Evolutionary conservation across 148 eudicot genomes (phyloP).

Genomic region (Bassia scoparia): DNA sequence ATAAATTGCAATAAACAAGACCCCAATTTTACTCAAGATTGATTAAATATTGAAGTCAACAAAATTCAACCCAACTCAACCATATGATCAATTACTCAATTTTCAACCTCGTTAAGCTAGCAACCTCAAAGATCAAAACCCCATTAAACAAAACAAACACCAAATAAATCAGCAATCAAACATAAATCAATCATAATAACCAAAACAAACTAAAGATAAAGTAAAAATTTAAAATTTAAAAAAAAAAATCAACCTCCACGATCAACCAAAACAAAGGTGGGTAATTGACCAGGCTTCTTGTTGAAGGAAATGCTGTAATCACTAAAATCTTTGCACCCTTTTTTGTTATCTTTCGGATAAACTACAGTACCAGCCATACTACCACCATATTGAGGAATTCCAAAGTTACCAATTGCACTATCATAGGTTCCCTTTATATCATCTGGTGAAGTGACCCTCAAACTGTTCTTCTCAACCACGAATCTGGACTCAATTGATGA

Average conservation of each 20-base stretch:
- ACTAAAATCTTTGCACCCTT: slow-evolving; percentile 55
- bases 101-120: no score
- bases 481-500: slow-evolving; percentile 42
- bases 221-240: no score
- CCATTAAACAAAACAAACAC: neutral
- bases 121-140: neutral
- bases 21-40: no score
- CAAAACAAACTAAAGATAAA: neutral
- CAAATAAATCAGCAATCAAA: neutral
- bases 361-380: slow-evolving; percentile 76
- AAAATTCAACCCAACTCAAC: neutral
- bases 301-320: slow-evolving; percentile 59
- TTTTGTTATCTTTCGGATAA: slow-evolving; percentile 69
- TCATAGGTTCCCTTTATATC: slow-evolving; percentile 68
- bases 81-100: slow-evolving; percentile 4
- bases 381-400: slow-evolving; percentile 84
- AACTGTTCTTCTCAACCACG: slow-evolving; percentile 87
- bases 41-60: neutral
- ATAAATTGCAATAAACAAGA: neutral
- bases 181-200: neutral
- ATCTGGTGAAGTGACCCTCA: slow-evolving; percentile 69
- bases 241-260: slow-evolving; percentile 59
- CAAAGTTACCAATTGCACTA: slow-evolving; percentile 87
- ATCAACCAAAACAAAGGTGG: slow-evolving; percentile 74
- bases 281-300: slow-evolving; percentile 77